Evolutionary conservation across 2,329 filamentous ascomycete species (phyloP).

Genomic region (Graphiopsis chlorocephala): DNA sequence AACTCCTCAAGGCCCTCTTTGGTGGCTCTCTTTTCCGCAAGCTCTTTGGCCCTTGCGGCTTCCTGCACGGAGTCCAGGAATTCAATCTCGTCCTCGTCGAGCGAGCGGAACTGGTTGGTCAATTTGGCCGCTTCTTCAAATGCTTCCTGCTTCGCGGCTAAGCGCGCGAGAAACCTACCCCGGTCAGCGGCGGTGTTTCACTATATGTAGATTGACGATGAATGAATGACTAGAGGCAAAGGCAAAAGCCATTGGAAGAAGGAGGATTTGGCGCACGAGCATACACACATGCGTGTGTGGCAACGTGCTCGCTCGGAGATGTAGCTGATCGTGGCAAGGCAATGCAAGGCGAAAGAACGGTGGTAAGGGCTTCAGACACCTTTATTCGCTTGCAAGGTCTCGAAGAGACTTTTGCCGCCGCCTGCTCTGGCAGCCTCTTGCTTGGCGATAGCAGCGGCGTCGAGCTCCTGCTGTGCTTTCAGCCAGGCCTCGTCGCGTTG

Average conservation of each 20-base stretch:
- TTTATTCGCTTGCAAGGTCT: slow-evolving; percentile 79
- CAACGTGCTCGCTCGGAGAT: neutral
- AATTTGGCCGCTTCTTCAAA: slow-evolving; percentile 71
- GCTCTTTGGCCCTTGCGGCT: slow-evolving; percentile 56
- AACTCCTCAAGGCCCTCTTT: slow-evolving; percentile 58
- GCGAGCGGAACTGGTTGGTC: slow-evolving; percentile 71
- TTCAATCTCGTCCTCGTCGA: slow-evolving; percentile 76
- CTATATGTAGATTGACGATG: slow-evolving; percentile 2
- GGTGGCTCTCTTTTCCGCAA: slow-evolving; percentile 57
- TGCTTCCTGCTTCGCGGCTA: slow-evolving; percentile 76
- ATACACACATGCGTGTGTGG: neutral
- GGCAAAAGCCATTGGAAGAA: neutral
- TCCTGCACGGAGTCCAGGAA: slow-evolving; percentile 64
- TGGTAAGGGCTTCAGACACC: slow-evolving; percentile 44
- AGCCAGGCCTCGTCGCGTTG: slow-evolving; percentile 60
- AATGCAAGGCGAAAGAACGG: neutral
- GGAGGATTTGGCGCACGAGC: neutral
- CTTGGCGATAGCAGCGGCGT: slow-evolving; percentile 56
- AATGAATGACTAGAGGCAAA: neutral
- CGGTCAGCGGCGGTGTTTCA: slow-evolving; percentile 25
- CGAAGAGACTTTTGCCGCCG: slow-evolving; percentile 65
- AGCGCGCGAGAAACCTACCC: slow-evolving; percentile 17
- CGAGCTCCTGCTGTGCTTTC: slow-evolving; percentile 62
- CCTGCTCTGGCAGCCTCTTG: slow-evolving; percentile 50
- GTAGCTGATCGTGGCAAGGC: neutral